These are phyloP conservation scores for Epichloe hybrida DNA, from an alignment of 2,329 filamentous ascomycete genomes.

Conservation along the genomic window DNA sequence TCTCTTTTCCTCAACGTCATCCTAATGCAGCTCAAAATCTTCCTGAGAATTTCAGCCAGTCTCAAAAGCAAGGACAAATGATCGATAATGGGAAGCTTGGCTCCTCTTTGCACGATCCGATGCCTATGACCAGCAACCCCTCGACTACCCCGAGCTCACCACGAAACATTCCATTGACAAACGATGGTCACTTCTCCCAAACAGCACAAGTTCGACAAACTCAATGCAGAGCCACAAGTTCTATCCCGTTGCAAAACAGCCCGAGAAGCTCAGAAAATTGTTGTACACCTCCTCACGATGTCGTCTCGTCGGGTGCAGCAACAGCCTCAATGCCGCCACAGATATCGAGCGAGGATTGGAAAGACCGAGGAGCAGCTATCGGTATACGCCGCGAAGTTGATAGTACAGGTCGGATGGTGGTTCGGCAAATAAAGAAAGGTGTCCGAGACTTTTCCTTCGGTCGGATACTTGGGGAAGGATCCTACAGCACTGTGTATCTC, in stretches of 20 bases:
- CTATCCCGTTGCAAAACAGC: constrained; percentile 60
- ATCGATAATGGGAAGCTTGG: background rate
- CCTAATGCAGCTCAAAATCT: background rate
- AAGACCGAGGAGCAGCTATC: constrained; percentile 84
- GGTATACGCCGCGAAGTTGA: constrained; percentile 73
- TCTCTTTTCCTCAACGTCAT: constrained; percentile 2
- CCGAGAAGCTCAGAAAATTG: constrained; percentile 48
- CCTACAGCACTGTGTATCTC: constrained; percentile 89
- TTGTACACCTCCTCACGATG: constrained; percentile 7
- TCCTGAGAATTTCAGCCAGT: background rate
- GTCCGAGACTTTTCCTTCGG: constrained; percentile 96
- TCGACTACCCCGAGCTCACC: constrained; percentile 4
- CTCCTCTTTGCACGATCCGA: background rate
- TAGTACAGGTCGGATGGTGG: constrained; percentile 65
- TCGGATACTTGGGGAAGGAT: constrained; percentile 81
- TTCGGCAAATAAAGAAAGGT: constrained; percentile 85
- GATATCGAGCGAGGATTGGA: constrained; percentile 73
- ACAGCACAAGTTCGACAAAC: constrained; percentile 25
- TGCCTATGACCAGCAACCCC: background rate
- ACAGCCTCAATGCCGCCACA: background rate
- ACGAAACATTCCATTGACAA: constrained; percentile 1
- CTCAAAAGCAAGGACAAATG: background rate
- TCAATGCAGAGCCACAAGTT: constrained; percentile 39
- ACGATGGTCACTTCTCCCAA: constrained; percentile 9
- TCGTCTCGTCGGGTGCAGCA: constrained; percentile 23